These are phyloP conservation scores for Candida chauliodis DNA, from an alignment of 805 yeast species.

Conservation along the genomic window DNA sequence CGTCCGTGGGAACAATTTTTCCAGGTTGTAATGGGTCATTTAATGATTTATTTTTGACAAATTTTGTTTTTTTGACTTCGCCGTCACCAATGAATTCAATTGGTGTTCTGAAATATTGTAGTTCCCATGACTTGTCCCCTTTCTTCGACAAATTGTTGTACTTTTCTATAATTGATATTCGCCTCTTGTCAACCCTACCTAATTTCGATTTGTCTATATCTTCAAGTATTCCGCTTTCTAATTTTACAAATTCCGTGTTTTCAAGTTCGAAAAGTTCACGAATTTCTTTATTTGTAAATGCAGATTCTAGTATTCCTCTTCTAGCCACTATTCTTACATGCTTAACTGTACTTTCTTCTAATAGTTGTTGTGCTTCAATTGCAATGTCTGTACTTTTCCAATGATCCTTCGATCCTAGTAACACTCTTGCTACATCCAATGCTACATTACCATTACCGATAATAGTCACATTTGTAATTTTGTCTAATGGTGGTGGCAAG, in stretches of 20 bases:
- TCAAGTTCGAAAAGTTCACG: slow-evolving; percentile 73
- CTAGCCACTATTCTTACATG: slow-evolving; percentile 76
- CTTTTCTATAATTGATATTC: slow-evolving; percentile 59
- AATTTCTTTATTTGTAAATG: slow-evolving; percentile 89
- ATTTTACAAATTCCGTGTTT: slow-evolving; percentile 34
- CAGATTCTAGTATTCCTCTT: slow-evolving; percentile 79
- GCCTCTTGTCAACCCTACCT: slow-evolving; percentile 58
- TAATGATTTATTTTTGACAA: slow-evolving; percentile 45
- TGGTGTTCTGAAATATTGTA: slow-evolving; percentile 72
- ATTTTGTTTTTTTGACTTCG: slow-evolving; percentile 45
- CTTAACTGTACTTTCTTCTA: slow-evolving; percentile 53
- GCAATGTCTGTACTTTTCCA: slow-evolving; percentile 76
- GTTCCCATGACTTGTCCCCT: slow-evolving; percentile 45
- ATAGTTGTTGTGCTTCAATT: slow-evolving; percentile 49
- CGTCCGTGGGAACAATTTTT: slow-evolving; percentile 34
- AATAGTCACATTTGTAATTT: slow-evolving; percentile 64
- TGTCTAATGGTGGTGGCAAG: slow-evolving; percentile 52
- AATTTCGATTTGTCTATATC: slow-evolving; percentile 25
- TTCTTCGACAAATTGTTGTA: slow-evolving; percentile 21
- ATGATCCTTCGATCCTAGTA: slow-evolving; percentile 55
- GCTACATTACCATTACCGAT: slow-evolving; percentile 99
- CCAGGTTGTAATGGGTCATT: slow-evolving; percentile 36
- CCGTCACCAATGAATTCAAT: slow-evolving; percentile 42
- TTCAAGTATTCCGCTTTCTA: slow-evolving; percentile 28
- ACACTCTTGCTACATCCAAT: slow-evolving; percentile 78